phyloP scores from a whole-genome alignment of 345 rosid genomes.

The Dipteronia dyeriana region DNA sequence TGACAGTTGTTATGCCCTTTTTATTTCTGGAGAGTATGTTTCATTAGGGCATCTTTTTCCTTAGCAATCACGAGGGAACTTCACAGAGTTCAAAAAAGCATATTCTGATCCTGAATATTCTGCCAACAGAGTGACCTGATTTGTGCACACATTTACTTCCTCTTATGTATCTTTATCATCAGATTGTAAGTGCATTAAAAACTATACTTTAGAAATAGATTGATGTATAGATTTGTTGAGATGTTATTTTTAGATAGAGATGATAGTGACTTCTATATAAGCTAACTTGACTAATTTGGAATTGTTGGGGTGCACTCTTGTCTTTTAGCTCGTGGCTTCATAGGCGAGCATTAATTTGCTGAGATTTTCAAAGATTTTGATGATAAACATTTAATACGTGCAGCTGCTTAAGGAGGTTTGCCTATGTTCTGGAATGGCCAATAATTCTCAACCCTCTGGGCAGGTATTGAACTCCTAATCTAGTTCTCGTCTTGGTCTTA shows the following conservation, averaged over 20 bases:
- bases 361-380: neutral
- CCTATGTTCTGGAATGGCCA: constrained; percentile 51
- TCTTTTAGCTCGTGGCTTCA: neutral
- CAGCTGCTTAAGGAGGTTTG: constrained; percentile 27
- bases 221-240: neutral
- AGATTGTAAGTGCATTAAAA: neutral
- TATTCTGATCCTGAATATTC: neutral
- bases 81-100: neutral
- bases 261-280: neutral
- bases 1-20: neutral
- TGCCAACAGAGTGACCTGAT: neutral
- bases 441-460: constrained; percentile 67
- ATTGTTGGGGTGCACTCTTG: neutral
- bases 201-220: neutral
- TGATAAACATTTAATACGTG: neutral
- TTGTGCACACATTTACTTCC: neutral
- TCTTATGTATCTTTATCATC: neutral
- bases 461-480: constrained; percentile 44
- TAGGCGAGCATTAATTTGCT: neutral
- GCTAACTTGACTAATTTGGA: constrained; percentile 12
- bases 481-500: constrained; percentile 8
- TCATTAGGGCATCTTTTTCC: neutral
- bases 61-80: neutral
- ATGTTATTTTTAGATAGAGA: neutral
- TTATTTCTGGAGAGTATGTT: neutral